Evolutionary conservation across 192 early-diverging fungal species (phyloP).

Genomic region (Gaertneriomyces semiglobifer): DNA sequence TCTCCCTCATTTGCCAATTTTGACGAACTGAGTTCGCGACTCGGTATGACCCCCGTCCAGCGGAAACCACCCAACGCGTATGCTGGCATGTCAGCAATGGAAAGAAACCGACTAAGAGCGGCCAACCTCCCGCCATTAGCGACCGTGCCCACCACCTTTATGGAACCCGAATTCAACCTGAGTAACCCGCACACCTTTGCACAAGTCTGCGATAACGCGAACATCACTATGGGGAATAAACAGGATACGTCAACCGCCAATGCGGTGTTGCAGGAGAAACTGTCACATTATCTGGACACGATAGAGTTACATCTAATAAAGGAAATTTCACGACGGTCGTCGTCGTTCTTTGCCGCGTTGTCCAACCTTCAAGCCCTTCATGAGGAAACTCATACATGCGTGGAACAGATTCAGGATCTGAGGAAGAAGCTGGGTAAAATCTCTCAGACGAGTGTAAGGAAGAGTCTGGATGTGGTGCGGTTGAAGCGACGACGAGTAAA

Average conservation of each 20-base stretch:
- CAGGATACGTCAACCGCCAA: conserved; percentile 57
- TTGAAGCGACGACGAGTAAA: conserved; percentile 73
- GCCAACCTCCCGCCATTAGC: conserved; percentile 70
- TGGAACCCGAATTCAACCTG: conserved; percentile 78
- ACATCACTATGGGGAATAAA: conserved; percentile 49
- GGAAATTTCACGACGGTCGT: conserved; percentile 91
- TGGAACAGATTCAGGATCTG: conserved; percentile 79
- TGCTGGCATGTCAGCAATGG: conserved; percentile 36
- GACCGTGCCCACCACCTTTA: conserved; percentile 85
- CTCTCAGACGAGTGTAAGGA: conserved; percentile 61
- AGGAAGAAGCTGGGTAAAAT: conserved; percentile 66
- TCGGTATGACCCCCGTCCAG: conserved; percentile 7
- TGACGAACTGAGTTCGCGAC: conserved; percentile 21
- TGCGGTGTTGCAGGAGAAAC: conserved; percentile 78
- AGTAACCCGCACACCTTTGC: conserved; percentile 88
- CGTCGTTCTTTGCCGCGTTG: conserved; percentile 93
- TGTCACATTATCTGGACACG: conserved; percentile 86
- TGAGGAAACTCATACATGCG: conserved; percentile 84
- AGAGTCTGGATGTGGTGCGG: conserved; percentile 80
- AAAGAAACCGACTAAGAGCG: conserved; percentile 51
- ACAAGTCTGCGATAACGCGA: conserved; percentile 70
- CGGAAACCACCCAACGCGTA: conserved; percentile 1
- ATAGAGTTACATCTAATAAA: conserved; percentile 91
- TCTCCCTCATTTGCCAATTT: conserved; percentile 26
- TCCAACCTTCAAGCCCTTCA: conserved; percentile 90